Evolutionary conservation across 2,329 filamentous ascomycete species (phyloP).

Genomic region (Anthostomella pinea): DNA sequence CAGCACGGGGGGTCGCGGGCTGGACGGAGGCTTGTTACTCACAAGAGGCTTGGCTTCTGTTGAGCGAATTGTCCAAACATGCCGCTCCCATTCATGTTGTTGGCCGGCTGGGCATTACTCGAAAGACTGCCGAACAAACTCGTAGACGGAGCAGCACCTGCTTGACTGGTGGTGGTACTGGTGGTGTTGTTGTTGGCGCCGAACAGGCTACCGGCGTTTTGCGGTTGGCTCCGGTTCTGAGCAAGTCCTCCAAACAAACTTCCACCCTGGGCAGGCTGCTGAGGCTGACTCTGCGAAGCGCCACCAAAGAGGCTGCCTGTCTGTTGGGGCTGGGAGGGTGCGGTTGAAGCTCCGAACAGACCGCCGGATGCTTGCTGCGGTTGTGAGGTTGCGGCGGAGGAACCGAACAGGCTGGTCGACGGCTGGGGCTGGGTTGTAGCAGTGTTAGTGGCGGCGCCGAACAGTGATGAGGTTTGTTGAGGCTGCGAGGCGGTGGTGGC

Average conservation of each 20-base stretch:
- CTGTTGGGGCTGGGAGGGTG: constrained; percentile 6
- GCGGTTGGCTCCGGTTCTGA: constrained; percentile 12
- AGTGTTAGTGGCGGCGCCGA: constrained; percentile 25
- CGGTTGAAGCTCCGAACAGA: constrained; percentile 17
- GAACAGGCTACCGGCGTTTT: constrained; percentile 23
- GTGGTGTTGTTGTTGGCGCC: constrained; percentile 16
- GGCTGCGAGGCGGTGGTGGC: constrained; percentile 24
- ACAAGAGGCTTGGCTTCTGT: constrained; percentile 31
- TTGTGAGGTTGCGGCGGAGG: constrained; percentile 22
- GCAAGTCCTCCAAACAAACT: constrained; percentile 22
- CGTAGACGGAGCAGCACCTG: constrained; percentile 14
- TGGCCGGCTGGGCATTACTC: constrained; percentile 14
- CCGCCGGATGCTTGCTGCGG: constrained; percentile 20
- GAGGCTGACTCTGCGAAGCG: constrained; percentile 15
- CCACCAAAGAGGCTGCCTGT: constrained; percentile 23
- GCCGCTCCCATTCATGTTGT: constrained; percentile 7
- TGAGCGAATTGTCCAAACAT: constrained; percentile 24
- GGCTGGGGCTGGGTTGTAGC: constrained; percentile 21
- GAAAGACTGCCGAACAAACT: constrained; percentile 28
- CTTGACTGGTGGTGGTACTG: constrained; percentile 11
- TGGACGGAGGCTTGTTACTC: constrained; percentile 20
- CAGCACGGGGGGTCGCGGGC: neutral
- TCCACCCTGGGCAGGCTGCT: constrained; percentile 14
- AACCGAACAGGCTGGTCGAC: constrained; percentile 33
- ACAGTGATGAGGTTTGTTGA: constrained; percentile 31